Base-by-base conservation (phyloP, 2,329 filamentous ascomycete genomes). In the Diaporthe velutina region DNA sequence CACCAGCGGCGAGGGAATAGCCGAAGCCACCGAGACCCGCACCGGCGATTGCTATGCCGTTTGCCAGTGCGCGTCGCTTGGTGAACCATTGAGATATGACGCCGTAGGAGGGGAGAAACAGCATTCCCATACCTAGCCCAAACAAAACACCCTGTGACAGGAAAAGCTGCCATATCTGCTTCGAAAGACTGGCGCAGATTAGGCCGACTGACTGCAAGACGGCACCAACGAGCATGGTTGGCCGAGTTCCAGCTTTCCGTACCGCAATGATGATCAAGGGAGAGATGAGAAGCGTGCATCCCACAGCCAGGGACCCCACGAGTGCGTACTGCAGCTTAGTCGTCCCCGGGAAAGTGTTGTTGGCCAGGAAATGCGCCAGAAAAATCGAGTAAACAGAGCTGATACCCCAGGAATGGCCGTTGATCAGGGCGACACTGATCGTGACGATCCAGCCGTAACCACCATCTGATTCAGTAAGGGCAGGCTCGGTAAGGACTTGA, bases 401-500 rank as follows among this genome's bases (percentile, higher is more conserved):
- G 52, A 55, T 55, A 19, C 52, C 52, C 52, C 52, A 33, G 15
- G 52, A 55, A 55, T 55, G 52, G 52, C 52, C 52, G 28, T 55
- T 55, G 52, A 55, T 33, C 15, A 55, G 4, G 28, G 52, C 52
- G 17, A 55, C 52, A n/a, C 15, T 9, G 15, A 19, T 55, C 28
- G 28, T 55, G 15, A 55, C 28, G 7, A 55, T 9, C 52, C 52
- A 55, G 15, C 52, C 52, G 9, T 55, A 55, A 6, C 52, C 28
- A 8, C 52, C 52, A 3, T 55, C 52, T 33, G 52, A n/a, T n/a
- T n/a, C n/a, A n/a, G n/a, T n/a, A n/a, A n/a, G n/a, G n/a, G n/a
- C n/a, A n/a, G n/a, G n/a, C n/a, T n/a, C n/a, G n/a, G n/a, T n/a
- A n/a, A n/a, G n/a, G n/a, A n/a, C n/a, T n/a, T n/a, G n/a, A n/a